Base-by-base conservation (phyloP, 306 rosid species). In the Prunus salicina region DNA sequence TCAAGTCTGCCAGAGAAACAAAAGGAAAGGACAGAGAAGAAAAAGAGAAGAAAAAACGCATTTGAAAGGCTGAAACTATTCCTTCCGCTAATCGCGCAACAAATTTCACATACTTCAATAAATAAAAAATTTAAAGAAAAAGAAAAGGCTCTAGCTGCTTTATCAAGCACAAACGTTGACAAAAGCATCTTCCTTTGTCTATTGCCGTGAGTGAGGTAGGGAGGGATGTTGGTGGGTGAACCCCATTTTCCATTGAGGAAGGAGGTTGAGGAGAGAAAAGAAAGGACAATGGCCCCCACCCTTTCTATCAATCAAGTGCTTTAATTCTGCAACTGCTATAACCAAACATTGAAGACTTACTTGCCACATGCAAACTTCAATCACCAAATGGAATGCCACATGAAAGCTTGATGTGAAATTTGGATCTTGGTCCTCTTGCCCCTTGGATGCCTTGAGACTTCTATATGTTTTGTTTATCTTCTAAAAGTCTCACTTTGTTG, bases 61-160 rank as follows among this genome's bases (percentile, higher is more conserved):
- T 24, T 64, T 20, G 27, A 53, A 77, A 58, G 76, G 34, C 72
- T 34, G 51, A 74, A 74, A 69, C 75, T 34, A 77, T 46, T 28
- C 32, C 76, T 74, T 49, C 84, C 91, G 84, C 79, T 60, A 83
- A 85, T 88, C 81, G 60, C 86, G 89, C 80, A 47, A 51, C 70
- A 73, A 69, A 73, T 64, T 73, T 72, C 82, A 63, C 80, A 52
- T 43, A 61, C 45, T 71, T 32, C 78, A 14, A 83, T 70, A 73
- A 67, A 75, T n/a, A 84, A 47, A 25, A 55, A 22, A 34, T 22
- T 22, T 22, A 22, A 22, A 22, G 22, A 22, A 22, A 20, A 69
- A 50, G 41, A 10, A 49, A 60, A 49, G 43, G 78, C 14, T 47
- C 10, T 52, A n/a, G 80, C 14, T 32, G 80, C 57, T 73, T 74